Evolutionary conservation across 257 asterid species (phyloP).

Genomic region (Sherardia arvensis): DNA sequence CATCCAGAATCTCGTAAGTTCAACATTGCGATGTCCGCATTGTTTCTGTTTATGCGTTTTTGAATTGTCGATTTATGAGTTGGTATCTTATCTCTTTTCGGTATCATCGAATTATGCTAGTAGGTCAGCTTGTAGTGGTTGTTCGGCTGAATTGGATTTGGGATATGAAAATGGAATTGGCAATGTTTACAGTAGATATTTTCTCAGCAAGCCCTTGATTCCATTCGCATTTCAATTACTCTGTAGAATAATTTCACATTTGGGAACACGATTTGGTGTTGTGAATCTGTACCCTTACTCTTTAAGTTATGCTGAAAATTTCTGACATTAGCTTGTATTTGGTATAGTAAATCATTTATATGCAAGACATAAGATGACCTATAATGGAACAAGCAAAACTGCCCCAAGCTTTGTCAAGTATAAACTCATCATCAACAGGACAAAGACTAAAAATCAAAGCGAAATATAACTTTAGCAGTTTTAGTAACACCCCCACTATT

Average conservation of each 20-base stretch:
- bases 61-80: background rate
- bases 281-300: background rate
- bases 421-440: background rate
- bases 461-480: background rate
- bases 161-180: background rate
- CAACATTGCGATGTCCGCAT: background rate
- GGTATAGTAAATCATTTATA: background rate
- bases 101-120: background rate
- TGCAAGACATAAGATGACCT: background rate
- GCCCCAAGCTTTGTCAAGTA: background rate
- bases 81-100: background rate
- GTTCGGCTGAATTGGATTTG: background rate
- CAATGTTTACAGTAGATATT: background rate
- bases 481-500: background rate
- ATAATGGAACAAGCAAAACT: background rate
- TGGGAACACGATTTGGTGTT: background rate
- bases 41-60: background rate
- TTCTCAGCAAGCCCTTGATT: no score
- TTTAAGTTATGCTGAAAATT: background rate
- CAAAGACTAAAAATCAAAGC: background rate
- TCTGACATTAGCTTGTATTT: background rate
- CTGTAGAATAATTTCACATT: background rate
- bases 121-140: background rate
- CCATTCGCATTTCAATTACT: background rate
- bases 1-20: slow-evolving; percentile 46